phyloP scores from a whole-genome alignment of 2,329 filamentous ascomycete species.

The Lecanicillium sp. region DNA sequence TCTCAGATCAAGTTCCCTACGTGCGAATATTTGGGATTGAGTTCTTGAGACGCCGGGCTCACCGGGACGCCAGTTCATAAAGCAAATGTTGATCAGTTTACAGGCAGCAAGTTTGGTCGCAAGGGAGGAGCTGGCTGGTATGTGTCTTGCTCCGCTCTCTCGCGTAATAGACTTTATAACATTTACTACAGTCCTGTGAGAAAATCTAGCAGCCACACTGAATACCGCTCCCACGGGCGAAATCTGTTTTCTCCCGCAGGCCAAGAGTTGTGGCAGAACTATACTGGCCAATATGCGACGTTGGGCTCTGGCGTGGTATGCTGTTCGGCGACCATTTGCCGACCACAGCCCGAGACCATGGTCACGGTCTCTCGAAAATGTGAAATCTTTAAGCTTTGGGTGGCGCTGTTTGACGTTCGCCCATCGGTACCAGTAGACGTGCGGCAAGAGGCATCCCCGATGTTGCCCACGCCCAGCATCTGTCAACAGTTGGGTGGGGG shows the following conservation, averaged over 20 bases:
- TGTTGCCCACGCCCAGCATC: too few species aligned
- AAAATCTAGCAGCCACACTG: neutral
- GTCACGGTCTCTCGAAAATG: neutral
- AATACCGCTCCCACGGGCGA: neutral
- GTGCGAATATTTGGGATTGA: too few species aligned
- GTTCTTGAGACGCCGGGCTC: too few species aligned
- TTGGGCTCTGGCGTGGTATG: neutral
- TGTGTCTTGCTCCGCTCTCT: neutral
- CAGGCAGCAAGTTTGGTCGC: neutral
- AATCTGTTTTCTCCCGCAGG: neutral
- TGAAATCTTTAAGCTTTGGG: neutral
- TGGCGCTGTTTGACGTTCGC: neutral
- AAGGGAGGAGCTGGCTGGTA: neutral
- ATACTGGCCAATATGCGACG: too few species aligned
- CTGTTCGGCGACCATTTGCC: neutral
- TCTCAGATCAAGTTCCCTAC: too few species aligned
- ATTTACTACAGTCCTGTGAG: neutral
- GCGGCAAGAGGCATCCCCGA: too few species aligned
- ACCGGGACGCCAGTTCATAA: too few species aligned
- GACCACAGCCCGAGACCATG: neutral
- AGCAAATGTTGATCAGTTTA: neutral
- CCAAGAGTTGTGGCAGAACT: too few species aligned
- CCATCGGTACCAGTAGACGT: too few species aligned
- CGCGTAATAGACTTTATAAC: neutral
- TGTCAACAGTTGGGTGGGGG: too few species aligned